Conservation (phyloP, 2,329 filamentous ascomycete genomes). For the Dactylellina drechsleri region DNA sequence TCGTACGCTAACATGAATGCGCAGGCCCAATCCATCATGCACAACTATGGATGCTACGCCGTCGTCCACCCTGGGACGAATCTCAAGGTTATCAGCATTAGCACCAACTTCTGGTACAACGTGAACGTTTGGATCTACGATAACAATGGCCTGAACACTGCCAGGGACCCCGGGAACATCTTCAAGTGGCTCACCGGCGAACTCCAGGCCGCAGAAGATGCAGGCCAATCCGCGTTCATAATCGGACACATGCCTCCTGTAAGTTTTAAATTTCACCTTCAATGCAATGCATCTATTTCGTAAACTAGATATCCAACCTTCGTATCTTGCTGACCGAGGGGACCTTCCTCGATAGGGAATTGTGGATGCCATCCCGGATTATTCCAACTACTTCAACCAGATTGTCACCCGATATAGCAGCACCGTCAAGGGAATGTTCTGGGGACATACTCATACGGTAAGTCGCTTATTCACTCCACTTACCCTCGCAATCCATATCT, state of each 20-base stretch:
- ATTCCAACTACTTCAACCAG: conserved; percentile 67
- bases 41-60: conserved; percentile 63
- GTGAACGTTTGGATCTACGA: conserved; percentile 69
- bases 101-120: conserved; percentile 71
- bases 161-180: conserved; percentile 63
- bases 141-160: conserved; percentile 66
- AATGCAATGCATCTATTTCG: not conserved
- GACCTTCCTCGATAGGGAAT: conserved; percentile 55
- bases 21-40: conserved; percentile 57
- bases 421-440: conserved; percentile 65
- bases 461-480: conserved; percentile 60
- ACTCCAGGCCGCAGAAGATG: conserved; percentile 67
- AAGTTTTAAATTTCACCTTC: conserved; percentile 6
- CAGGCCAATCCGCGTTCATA: conserved; percentile 68
- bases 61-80: conserved; percentile 64
- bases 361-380: conserved; percentile 67
- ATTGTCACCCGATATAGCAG: conserved; percentile 67
- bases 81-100: conserved; percentile 70
- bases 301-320: not conserved
- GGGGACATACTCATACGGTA: conserved; percentile 57
- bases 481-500: not conserved
- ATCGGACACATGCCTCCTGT: conserved; percentile 70
- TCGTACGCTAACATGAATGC: not conserved
- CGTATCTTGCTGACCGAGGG: conserved; percentile 9
- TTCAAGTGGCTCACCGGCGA: conserved; percentile 68